A percentile compares a stretch with the other conserved stretches of the same genome.
Conservation (phyloP, 2,329 filamentous ascomycete species). For the Leptographium radiaticola region DNA sequence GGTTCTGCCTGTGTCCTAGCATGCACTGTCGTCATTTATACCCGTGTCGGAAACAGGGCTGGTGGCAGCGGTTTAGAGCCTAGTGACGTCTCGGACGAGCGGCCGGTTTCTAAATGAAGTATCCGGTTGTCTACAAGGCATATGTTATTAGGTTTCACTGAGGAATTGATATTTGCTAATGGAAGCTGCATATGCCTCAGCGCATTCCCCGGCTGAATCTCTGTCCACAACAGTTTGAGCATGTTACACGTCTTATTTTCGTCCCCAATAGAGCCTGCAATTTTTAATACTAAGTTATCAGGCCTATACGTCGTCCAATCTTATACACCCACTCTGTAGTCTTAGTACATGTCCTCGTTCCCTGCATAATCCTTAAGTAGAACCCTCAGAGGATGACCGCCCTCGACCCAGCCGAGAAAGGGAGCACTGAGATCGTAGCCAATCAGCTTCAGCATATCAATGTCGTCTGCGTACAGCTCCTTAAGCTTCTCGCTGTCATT, state of each 20-base stretch:
- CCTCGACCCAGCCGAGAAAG: slow-evolving; percentile 9
- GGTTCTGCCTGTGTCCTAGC: slow-evolving; percentile 15
- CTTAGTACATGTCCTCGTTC: slow-evolving; percentile 5
- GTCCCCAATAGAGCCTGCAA: too few species aligned
- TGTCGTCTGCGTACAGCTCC: slow-evolving; percentile 3
- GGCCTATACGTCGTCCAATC: not conserved
- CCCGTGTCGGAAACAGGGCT: not conserved
- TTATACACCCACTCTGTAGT: not conserved
- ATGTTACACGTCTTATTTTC: too few species aligned
- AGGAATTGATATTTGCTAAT: not conserved
- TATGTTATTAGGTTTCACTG: not conserved
- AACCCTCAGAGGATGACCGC: slow-evolving; percentile 11
- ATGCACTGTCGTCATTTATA: not conserved
- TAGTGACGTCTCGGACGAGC: not conserved
- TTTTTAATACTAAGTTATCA: too few species aligned
- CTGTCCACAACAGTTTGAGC: not conserved
- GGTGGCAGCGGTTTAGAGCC: not conserved
- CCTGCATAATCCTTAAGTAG: not conserved
- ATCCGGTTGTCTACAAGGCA: not conserved
- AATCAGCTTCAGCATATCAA: slow-evolving; percentile 13
- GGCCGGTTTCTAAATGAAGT: not conserved
- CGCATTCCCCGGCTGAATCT: not conserved
- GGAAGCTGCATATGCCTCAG: not conserved
- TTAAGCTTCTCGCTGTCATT: slow-evolving; percentile 8
- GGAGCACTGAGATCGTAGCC: slow-evolving; percentile 14